Base-by-base conservation (phyloP, 2,329 filamentous ascomycete genomes). In the Lithohypha guttulata region DNA sequence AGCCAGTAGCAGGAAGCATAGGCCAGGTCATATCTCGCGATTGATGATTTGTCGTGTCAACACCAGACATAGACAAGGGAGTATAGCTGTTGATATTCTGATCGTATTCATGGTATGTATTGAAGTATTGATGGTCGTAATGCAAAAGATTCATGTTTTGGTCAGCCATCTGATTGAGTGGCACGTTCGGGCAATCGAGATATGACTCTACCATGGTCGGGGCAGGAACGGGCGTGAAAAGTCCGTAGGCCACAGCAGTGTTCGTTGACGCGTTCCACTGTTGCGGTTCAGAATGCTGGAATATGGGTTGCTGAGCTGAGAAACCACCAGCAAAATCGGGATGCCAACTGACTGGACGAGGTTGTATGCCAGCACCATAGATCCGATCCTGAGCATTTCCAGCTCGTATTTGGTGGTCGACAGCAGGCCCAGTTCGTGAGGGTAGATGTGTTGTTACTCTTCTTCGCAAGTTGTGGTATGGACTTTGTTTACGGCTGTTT, bases 331-430 rank as follows among this genome's bases (percentile, higher is more conserved):
- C 20, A 15, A 44, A 44, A 30, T 39, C 36, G 3, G 50, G 48
- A 40, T 52, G 50, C 50, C 50, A 52, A 20, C 48, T 51, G n/a
- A 50, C 38, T 18, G 50, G 50, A 13, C 50, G 46, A 20, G 46
- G 39, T 7, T 19, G 18, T 29, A 35, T 43, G 36, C 26, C 19
- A 19, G 10, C 13, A 6, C 34, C 34, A 9, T 27, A 22, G 9
- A 28, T 13, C 6, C 18, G 40, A 29, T 44, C 41, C 15, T 17
- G 27, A 28, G 34, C 18, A 42, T 42, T 39, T 10, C 34, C 33
- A 22, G 23, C 41, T 11, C 39, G 34, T 38, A 45, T 42, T 25
- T 49, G 44, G 18, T 47, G 41, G 34, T 51, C 49, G 13, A 47
- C 40, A 2, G 49, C 37, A 14, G 49, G 50, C 36, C 44, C 37